Evolutionary conservation across 768 basidiomycete genomes (phyloP).

Genomic region (Suillus alpinus): DNA sequence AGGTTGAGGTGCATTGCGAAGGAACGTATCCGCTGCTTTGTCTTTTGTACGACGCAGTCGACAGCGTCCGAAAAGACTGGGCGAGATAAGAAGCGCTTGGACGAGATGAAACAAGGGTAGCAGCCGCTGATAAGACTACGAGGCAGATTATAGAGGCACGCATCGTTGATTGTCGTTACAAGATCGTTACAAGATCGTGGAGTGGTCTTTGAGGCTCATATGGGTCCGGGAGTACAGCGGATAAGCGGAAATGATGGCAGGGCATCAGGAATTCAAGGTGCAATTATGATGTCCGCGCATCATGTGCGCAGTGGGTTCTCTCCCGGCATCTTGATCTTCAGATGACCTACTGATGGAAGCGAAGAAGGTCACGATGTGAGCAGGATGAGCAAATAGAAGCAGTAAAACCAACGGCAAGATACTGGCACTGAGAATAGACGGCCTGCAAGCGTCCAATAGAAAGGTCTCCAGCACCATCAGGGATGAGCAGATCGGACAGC

Average conservation of each 20-base stretch:
- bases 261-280: not conserved
- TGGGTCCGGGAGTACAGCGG: not conserved
- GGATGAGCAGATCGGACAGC: too few species aligned
- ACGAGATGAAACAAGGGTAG: constrained; percentile 3
- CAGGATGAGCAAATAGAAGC: not conserved
- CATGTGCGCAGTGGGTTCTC: not conserved
- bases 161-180: constrained; percentile 15
- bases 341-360: not conserved
- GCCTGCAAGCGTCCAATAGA: not conserved
- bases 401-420: not conserved
- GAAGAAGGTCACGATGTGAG: not conserved
- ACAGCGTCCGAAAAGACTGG: constrained; percentile 3
- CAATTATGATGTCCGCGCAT: not conserved
- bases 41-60: constrained; percentile 9
- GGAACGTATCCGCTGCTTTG: constrained; percentile 19
- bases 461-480: too few species aligned
- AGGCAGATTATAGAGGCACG: constrained; percentile 1
- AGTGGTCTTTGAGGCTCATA: not conserved
- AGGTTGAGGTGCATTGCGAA: constrained; percentile 21
- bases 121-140: constrained; percentile 7
- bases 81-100: constrained; percentile 5
- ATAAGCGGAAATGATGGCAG: not conserved
- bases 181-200: not conserved
- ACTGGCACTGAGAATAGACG: not conserved
- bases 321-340: not conserved